Evolutionary conservation across 208 protist species (phyloP), one percentile per base, ranked within the genome.

Genomic region (Trypanosomatidae sp.): DNA sequence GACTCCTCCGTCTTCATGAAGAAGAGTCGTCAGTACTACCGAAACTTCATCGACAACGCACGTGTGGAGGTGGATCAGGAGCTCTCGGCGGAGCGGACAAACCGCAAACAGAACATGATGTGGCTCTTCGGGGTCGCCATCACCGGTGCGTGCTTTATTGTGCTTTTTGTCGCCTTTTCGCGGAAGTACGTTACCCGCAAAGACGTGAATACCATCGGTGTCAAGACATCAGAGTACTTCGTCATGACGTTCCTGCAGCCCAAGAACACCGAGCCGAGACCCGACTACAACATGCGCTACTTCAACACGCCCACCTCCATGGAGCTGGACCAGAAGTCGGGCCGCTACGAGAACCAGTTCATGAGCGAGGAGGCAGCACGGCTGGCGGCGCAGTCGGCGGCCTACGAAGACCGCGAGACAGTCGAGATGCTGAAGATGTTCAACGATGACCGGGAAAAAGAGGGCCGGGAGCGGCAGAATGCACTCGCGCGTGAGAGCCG

Each of bases 211-310:
- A 90, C 55, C 49, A 91, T 96, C 65, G 91, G 91, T n/a, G 9
- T 55, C 1, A 87, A 81, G 39, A 83, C 84, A 5, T 69, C 80
- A 7, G 69, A 91, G 60, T 96, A 91, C 71, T 81, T 94, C 47
- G 68, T 85, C 43, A 94, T 93, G 84, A 91, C 83, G 4, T 90
- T 94, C 56, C 47, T 85, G 72, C 89, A 96, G 81, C 81, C 89
- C 22, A 89, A 82, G 69, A 96, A 96, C 71, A 62, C 82, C 6
- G 89, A 94, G 81, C 90, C 90, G 17, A 76, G 83, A 64, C 92
- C 92, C 39, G 90, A 96, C 73, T 96, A 96, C 79, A 81, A 71
- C 77, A 89, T 83, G 0, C 86, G 92, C 30, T 96, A 96, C 80
- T 81, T 86, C 71, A 78, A 84, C 73, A 95, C 92, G 0, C 92